Evolutionary conservation across 1,284 basidiomycete species (phyloP).

Genomic region (Moesziomyces sp.): DNA sequence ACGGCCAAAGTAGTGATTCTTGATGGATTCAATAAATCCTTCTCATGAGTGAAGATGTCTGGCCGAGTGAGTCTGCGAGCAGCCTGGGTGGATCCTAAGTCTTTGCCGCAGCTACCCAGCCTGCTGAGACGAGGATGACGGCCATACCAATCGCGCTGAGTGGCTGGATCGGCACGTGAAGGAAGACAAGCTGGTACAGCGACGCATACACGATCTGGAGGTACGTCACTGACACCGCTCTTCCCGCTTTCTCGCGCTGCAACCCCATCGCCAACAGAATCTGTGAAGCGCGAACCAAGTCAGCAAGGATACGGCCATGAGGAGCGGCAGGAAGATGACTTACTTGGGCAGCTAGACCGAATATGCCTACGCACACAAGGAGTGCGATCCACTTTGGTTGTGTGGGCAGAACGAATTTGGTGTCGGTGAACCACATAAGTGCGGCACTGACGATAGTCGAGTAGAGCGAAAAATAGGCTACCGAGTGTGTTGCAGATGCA

Average conservation of each 20-base stretch:
- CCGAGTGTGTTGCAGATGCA: conserved; percentile 79
- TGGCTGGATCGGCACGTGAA: conserved; percentile 43
- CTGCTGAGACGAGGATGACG: conserved; percentile 48
- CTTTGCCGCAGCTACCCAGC: conserved; percentile 46
- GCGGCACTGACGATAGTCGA: conserved; percentile 74
- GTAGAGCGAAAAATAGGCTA: conserved; percentile 76
- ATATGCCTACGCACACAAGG: conserved; percentile 53
- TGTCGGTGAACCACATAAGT: conserved; percentile 40
- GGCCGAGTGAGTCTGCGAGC: background rate
- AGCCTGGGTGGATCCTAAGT: background rate
- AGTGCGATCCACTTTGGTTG: conserved; percentile 40
- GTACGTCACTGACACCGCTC: conserved; percentile 44
- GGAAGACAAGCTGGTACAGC: conserved; percentile 46
- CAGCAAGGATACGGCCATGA: conserved; percentile 1
- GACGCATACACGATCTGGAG: conserved; percentile 49
- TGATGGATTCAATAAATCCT: too few species aligned
- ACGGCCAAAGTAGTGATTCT: too few species aligned
- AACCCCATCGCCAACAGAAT: conserved; percentile 52
- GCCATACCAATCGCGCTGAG: conserved; percentile 44
- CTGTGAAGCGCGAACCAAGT: conserved; percentile 3
- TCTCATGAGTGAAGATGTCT: too few species aligned
- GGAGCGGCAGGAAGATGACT: background rate
- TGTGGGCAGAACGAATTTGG: conserved; percentile 40
- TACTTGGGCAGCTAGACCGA: conserved; percentile 48
- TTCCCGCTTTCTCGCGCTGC: conserved; percentile 50